Evolutionary conservation across 805 yeast genomes (phyloP).

Genomic region (Teunomyces panamensis): DNA sequence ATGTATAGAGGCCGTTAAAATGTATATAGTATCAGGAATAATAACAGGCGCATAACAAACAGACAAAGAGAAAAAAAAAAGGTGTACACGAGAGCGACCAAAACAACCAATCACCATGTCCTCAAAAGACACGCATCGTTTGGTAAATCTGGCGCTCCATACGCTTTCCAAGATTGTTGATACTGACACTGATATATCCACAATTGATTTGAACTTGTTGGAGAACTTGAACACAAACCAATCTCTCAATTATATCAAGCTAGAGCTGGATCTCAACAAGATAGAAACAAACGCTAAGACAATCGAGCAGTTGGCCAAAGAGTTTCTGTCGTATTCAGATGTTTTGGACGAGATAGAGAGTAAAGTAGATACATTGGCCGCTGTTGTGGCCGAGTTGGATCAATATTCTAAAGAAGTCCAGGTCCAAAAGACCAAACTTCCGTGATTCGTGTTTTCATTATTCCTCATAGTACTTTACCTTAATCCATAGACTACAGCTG

Average conservation of each 20-base stretch:
- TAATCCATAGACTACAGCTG: slow-evolving; percentile 84
- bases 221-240: slow-evolving; percentile 59
- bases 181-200: slow-evolving; percentile 39
- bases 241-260: slow-evolving; percentile 48
- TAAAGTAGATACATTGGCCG: slow-evolving; percentile 41
- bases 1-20: slow-evolving; percentile 59
- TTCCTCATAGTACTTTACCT: slow-evolving; percentile 62
- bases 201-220: slow-evolving; percentile 46
- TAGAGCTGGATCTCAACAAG: slow-evolving; percentile 38
- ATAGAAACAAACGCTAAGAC: slow-evolving; percentile 42
- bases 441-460: slow-evolving; percentile 12
- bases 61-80: too few species aligned
- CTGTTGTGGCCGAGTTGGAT: slow-evolving; percentile 55
- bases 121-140: slow-evolving; percentile 28
- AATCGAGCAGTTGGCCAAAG: slow-evolving; percentile 23
- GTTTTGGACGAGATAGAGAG: slow-evolving; percentile 28
- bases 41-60: background rate
- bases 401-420: slow-evolving; percentile 52
- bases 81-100: background rate
- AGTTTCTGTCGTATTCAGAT: slow-evolving; percentile 10
- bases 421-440: background rate
- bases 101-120: slow-evolving; percentile 14
- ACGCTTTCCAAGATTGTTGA: slow-evolving; percentile 32
- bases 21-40: background rate
- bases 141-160: slow-evolving; percentile 28